Base-by-base conservation (phyloP, 164 flowering plant species). In the Annona squamosa region DNA sequence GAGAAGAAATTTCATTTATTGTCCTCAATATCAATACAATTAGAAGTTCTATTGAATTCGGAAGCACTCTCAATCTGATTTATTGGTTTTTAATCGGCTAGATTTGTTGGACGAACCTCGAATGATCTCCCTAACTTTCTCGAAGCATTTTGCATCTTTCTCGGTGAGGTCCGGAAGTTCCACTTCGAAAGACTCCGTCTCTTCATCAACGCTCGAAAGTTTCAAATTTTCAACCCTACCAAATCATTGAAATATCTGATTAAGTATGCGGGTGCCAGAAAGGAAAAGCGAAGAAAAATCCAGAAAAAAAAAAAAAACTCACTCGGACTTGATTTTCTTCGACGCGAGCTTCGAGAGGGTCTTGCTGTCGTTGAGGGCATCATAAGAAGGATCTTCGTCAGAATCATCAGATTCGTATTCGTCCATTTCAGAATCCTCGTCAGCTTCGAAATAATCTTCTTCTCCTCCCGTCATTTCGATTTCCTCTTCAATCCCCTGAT, bases 291-390 rank as follows among this genome's bases (percentile, higher is more conserved):
- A 47, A 0, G 17, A 48, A 26, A 26, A 26, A 26, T 26, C 37
- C 37, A 26, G 45, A 57, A 47, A 67, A 45, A 63, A 13, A 74
- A 57, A 47, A 67, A 45, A 63, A 13, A 74, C 81, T 42, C 42
- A 84, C 87, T 82, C 65, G 18, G 69, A 43, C 47, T 42, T 42
- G 69, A 46, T 13, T 67, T 76, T 80, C 71, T 73, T 80, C 59
- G 87, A 56, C 0, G 90, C 85, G 47, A 87, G 81, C 7, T 76
- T 79, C 0, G 91, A 86, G 37, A 90, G 71, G 16, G 89, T 79
- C 69, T 86, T 85, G 16, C 88, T 79, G 67, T 86, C 85, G 71
- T 86, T 85, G 4, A 81, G 72, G 56, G 78, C 19, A 64, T 80
- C 84, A 67, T 73, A 88, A 19, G 79, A 79, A 46, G 94, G 91